Evolutionary conservation across 176 grass and related monocot species (phyloP), one percentile per base, ranked within the genome.

Genomic region (Musa acuminata): DNA sequence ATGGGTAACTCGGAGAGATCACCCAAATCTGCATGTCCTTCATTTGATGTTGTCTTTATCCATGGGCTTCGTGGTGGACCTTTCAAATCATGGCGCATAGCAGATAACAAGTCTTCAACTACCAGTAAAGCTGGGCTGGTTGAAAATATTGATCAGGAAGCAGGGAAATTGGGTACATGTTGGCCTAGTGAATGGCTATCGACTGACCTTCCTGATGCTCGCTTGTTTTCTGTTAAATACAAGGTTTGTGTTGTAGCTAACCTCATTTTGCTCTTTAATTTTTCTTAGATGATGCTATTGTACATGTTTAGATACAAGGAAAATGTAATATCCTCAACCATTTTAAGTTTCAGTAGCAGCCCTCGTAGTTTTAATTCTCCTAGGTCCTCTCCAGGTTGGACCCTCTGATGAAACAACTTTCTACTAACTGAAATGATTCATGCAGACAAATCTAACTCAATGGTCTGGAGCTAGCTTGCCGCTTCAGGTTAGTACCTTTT

Each of bases 131-230:
- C 87, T 65, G 94, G 94, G 79, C 78, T 98, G 67, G 85, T 98
- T 51, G 94, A 98, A 87, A 91, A 82, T 70, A 98, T 98, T 66
- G 94, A 98, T 5, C 77, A 93, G 80, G 94, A 98, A 78, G 94
- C 94, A 74, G 94, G 94, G 57, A 93, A 93, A 83, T 79, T 90
- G 79, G 94, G 90, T 10, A 98, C 94, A 59, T 98, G 90, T 75
- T 98, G 94, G 94, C 94, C 94, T 68, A 90, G 90, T 67, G 87
- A 98, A 80, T 98, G 94, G 94, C 94, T 98, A 77, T 54, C 90
- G 54, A 51, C 87, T 83, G 94, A 98, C 87, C 87, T 98, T 77
- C 94, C 94, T 85, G 73, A 83, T 79, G 90, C 86, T 80, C 90
- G 90, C 62, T 85, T 91, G 50, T 84, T 93, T 67, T 91, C 85